Base-by-base conservation (phyloP, 345 rosid genomes). In the Eutrema heterophyllum region DNA sequence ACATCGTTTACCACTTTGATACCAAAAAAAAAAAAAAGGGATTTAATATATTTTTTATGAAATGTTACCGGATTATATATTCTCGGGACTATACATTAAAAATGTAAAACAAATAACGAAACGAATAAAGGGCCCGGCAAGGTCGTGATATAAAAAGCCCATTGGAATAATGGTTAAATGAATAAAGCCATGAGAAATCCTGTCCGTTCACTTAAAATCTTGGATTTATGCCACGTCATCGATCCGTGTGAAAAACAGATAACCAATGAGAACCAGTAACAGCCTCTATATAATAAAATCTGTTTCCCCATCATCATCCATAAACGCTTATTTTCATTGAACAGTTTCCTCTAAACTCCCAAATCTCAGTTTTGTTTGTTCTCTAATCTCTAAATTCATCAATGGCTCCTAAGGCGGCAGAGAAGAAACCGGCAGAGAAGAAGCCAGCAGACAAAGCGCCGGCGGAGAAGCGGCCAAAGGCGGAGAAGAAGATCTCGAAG, bases 401-500 rank as follows among this genome's bases (percentile, higher is more conserved):
- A 61, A 75, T 75, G 79, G 79, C 79, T 21, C 74, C 70, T 0
- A 75, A 68, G 64, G 74, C 80, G 16, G 80, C 76, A 14, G 80
- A 77, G 68, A 77, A 77, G 76, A 77, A 77, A 66, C 80, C 80
- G 9, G 80, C 76, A 0, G 76, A 50, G 68, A 71, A 77, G 56
- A 65, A 71, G 43, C 77, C 72, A n/a, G 68, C 77, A 3, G 77
- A 71, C 63, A 71, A 77, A 33, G 63, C 72, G 0, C 76, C 72
- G 53, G 61, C 72, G 3, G 80, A 77, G 67, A 77, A 77, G 14
- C 48, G 43, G 0, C 71, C 80, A 4, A 77, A 77, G 61, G 80
- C 80, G 36, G 80, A 65, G 72, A 77, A 77, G 80, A 77, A 77
- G 80, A 64, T 77, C 39, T 10, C 80, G 4, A 77, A 77, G 10